phyloP scores from a whole-genome alignment of 106 monocot species.

The Dendrobium catenatum region DNA sequence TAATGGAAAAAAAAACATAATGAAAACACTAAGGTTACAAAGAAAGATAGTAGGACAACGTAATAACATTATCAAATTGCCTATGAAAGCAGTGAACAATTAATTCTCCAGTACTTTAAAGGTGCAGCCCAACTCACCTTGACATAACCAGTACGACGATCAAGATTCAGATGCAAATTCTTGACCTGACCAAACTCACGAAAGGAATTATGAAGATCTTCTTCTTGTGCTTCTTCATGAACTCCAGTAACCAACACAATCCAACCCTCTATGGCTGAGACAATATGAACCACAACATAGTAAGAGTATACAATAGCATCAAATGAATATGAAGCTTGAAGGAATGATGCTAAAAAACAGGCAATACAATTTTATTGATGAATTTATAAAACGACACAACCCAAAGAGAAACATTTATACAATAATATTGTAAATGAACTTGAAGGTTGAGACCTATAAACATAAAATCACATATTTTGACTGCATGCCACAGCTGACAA shows the following conservation, averaged over 20 bases:
- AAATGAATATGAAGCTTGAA: neutral
- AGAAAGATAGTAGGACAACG: neutral
- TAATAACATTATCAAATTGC: neutral
- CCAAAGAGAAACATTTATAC: neutral
- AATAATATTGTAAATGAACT: neutral
- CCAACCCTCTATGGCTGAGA: constrained; percentile 88
- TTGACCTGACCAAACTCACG: constrained; percentile 83
- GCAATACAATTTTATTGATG: neutral
- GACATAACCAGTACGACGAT: constrained; percentile 94
- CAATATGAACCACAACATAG: neutral
- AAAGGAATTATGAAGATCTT: constrained; percentile 82
- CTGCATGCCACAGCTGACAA: neutral
- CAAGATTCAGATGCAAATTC: constrained; percentile 92
- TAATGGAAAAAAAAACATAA: neutral
- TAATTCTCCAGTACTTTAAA: neutral
- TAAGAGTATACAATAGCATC: neutral
- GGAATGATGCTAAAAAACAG: neutral
- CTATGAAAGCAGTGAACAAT: neutral
- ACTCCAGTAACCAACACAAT: constrained; percentile 88
- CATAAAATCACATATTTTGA: neutral
- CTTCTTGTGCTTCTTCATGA: constrained; percentile 97
- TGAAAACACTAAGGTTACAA: neutral
- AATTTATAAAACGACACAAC: neutral
- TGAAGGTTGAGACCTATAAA: neutral
- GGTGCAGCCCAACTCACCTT: constrained; percentile 43